phyloP scores from a whole-genome alignment of 441 rosid species.

The Theobroma grandiflorum region DNA sequence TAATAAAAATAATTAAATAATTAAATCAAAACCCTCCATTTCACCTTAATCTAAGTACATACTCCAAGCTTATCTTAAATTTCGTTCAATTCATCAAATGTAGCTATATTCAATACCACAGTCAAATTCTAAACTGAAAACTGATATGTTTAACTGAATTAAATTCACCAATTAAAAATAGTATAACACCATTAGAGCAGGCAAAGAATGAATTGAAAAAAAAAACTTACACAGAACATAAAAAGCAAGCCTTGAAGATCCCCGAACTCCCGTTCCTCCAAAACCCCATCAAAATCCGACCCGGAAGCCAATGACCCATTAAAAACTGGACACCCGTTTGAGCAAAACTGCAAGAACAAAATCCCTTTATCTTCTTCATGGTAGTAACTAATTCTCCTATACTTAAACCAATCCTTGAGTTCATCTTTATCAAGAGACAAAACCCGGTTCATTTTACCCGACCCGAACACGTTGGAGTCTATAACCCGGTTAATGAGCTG shows the following conservation, averaged over 20 bases:
- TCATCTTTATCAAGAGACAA: conserved; percentile 50
- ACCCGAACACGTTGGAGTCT: conserved; percentile 72
- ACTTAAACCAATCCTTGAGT: conserved; percentile 62
- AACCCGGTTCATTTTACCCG: conserved; percentile 54
- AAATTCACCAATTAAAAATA: neutral
- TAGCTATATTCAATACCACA: neutral
- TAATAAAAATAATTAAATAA: neutral
- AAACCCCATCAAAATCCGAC: conserved; percentile 44
- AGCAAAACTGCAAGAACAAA: conserved; percentile 69
- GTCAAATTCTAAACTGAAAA: conserved; percentile 1
- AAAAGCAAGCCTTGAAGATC: conserved; percentile 87
- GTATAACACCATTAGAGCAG: neutral
- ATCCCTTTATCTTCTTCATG: conserved; percentile 75
- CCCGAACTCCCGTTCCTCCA: conserved; percentile 71
- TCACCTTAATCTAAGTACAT: neutral
- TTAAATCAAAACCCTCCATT: neutral
- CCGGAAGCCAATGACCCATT: conserved; percentile 34
- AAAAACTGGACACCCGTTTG: conserved; percentile 58
- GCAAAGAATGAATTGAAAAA: neutral
- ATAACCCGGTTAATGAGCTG: conserved; percentile 74
- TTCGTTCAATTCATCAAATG: neutral
- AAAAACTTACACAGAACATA: conserved; percentile 83
- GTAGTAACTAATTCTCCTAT: conserved; percentile 70
- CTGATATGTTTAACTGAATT: neutral
- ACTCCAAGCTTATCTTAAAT: neutral